Base-by-base conservation (phyloP, 2,329 filamentous ascomycete genomes). In the Metarhizium brunneum region DNA sequence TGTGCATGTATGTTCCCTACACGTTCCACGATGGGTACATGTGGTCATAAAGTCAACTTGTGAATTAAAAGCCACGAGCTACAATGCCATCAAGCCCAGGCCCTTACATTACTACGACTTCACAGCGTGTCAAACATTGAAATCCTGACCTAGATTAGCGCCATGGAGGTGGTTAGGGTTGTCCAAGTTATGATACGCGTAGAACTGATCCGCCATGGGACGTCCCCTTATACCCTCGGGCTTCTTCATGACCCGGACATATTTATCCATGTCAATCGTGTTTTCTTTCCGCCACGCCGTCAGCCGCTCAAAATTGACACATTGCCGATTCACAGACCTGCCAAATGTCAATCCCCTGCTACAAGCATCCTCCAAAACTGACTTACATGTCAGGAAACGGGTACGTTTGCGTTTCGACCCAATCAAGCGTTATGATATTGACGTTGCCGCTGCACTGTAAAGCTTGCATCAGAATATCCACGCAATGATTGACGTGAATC, bases 401-500 rank as follows among this genome's bases (percentile, higher is more conserved):
- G n/a, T 52, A 51, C 5, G 6, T 42, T 1, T 56, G 49, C n/a
- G 49, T 47, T 25, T 68, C 64, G 1, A 66, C 57, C 69, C 69
- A 72, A 38, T 67, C 62, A 40, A 68, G 62, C 1, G 69, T 72
- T 50, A 71, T 66, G 47, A 71, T 59, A 42, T 69, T 68, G 7
- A 68, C 59, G 48, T 69, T 69, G 2, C 67, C 66, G 43, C 64
- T 64, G 4, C 36, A 14, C 36, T 66, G 66, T 13, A 71, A 54
- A 47, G 65, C 64, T 57, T 71, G 66, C 10, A 70, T 51, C 2
- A 72, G 56, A 29, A 71, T 68, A 32, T 70, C 68, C 30, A 66
- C 64, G 53, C 69, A 72, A 45, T 72, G 69, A 47, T 66, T 65
- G 6, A 70, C 58, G 55, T 72, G 69, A n/a, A 62, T 58, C 56